These are phyloP conservation scores for Anacardium occidentale DNA, from an alignment of 345 rosid species.

Conservation along the genomic window DNA sequence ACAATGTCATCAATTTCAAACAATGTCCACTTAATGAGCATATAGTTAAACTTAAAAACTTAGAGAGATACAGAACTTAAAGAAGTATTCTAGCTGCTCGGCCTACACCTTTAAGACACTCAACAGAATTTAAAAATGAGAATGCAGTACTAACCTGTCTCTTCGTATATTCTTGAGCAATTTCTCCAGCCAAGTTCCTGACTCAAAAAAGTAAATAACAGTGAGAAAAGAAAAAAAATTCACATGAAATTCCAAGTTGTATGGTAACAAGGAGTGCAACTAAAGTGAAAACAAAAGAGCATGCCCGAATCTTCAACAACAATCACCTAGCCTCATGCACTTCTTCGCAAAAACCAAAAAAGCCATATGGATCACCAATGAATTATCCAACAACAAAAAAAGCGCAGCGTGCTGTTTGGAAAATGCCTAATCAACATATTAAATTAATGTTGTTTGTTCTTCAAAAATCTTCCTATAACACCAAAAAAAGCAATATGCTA, in stretches of 20 bases:
- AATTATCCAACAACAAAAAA: background rate
- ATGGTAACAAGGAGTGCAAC: background rate
- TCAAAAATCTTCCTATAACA: too few relatives aligned
- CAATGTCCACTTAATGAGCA: background rate
- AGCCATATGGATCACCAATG: too few relatives aligned
- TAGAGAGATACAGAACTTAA: background rate
- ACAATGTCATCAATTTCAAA: background rate
- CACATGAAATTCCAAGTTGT: background rate
- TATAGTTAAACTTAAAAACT: background rate
- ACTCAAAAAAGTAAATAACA: slow-evolving; percentile 14
- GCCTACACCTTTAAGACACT: background rate
- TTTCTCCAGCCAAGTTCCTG: slow-evolving; percentile 94
- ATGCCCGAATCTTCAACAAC: background rate
- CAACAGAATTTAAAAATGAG: background rate
- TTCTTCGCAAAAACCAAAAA: background rate
- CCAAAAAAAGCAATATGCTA: too few relatives aligned
- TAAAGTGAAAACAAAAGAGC: background rate
- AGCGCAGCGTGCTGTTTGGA: background rate
- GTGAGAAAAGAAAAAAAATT: background rate
- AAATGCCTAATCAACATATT: background rate
- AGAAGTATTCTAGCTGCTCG: background rate
- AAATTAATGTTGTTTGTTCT: too few relatives aligned
- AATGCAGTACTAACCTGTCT: slow-evolving; percentile 55
- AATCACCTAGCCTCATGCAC: background rate
- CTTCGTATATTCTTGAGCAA: slow-evolving; percentile 65